Evolutionary conservation across 83 land plant genomes (phyloP).

Genomic region (Picea abies): DNA sequence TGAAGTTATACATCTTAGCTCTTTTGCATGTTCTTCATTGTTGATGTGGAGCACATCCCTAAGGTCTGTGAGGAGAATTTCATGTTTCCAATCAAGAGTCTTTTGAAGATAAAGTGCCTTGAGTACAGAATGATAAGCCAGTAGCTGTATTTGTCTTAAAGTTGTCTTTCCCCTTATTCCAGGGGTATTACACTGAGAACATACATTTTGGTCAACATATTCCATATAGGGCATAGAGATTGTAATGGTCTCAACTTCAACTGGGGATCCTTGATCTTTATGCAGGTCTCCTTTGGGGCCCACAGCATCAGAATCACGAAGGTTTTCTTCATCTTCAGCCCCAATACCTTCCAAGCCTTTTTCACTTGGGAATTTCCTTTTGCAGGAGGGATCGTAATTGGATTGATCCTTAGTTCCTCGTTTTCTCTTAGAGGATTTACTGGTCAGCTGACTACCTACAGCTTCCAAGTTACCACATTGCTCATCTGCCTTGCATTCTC

Average conservation of each 20-base stretch:
- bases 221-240: not conserved
- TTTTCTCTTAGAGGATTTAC: too few relatives aligned
- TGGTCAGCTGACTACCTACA: too few relatives aligned
- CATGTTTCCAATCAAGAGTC: not conserved
- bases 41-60: not conserved
- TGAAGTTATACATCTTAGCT: constrained; percentile 7
- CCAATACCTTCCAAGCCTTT: too few relatives aligned
- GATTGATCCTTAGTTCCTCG: too few relatives aligned
- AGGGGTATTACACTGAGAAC: not conserved
- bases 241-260: not conserved
- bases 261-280: too few relatives aligned
- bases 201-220: not conserved
- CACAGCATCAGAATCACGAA: too few relatives aligned
- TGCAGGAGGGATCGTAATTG: too few relatives aligned
- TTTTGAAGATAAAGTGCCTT: constrained; percentile 10
- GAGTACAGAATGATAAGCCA: constrained; percentile 17
- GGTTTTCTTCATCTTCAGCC: too few relatives aligned
- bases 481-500: too few relatives aligned
- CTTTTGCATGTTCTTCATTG: constrained; percentile 1
- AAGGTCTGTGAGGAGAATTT: constrained; percentile 5
- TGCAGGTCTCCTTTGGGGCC: too few relatives aligned
- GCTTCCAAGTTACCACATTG: too few relatives aligned
- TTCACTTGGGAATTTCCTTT: too few relatives aligned
- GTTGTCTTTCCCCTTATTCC: not conserved
- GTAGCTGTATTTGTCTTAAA: not conserved